These are phyloP conservation scores for Alternaria brassicicola DNA, from an alignment of 2,329 filamentous ascomycete species.

Conservation along the genomic window DNA sequence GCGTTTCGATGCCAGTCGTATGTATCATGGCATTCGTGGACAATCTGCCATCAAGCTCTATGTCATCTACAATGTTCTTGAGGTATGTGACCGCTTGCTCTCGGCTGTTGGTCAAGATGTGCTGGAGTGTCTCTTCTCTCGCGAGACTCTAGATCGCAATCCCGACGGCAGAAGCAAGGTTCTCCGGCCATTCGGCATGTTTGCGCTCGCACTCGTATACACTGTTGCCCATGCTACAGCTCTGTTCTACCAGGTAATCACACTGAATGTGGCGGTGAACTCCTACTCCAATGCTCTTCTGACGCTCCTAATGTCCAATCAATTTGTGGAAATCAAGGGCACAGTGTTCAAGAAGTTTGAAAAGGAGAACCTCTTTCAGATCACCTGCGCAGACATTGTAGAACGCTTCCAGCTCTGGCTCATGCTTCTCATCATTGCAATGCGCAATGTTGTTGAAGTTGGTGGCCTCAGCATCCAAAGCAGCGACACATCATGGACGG, in stretches of 20 bases:
- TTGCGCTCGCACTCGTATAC: slow-evolving; percentile 82
- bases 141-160: slow-evolving; percentile 87
- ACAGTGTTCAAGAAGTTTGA: slow-evolving; percentile 99
- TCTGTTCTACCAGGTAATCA: slow-evolving; percentile 96
- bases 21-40: slow-evolving; percentile 97
- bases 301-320: slow-evolving; percentile 91
- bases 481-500: slow-evolving; percentile 38
- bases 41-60: slow-evolving; percentile 98
- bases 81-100: slow-evolving; percentile 87
- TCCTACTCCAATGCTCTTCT: slow-evolving; percentile 96
- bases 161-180: slow-evolving; percentile 90
- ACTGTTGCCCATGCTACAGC: slow-evolving; percentile 86
- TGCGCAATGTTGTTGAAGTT: slow-evolving; percentile 95
- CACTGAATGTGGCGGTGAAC: slow-evolving; percentile 96
- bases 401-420: slow-evolving; percentile 98
- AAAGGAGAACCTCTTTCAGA: slow-evolving; percentile 95
- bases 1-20: slow-evolving; percentile 90
- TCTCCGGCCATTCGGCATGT: slow-evolving; percentile 87
- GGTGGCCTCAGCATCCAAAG: slow-evolving; percentile 72
- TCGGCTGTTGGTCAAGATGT: slow-evolving; percentile 95
- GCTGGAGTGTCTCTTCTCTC: slow-evolving; percentile 91
- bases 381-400: slow-evolving; percentile 95
- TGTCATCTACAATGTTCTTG: slow-evolving; percentile 97
- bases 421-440: slow-evolving; percentile 94
- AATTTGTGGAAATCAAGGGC: slow-evolving; percentile 98